Base-by-base conservation (phyloP, 2,329 filamentous ascomycete genomes). In the Penicillium sp. region DNA sequence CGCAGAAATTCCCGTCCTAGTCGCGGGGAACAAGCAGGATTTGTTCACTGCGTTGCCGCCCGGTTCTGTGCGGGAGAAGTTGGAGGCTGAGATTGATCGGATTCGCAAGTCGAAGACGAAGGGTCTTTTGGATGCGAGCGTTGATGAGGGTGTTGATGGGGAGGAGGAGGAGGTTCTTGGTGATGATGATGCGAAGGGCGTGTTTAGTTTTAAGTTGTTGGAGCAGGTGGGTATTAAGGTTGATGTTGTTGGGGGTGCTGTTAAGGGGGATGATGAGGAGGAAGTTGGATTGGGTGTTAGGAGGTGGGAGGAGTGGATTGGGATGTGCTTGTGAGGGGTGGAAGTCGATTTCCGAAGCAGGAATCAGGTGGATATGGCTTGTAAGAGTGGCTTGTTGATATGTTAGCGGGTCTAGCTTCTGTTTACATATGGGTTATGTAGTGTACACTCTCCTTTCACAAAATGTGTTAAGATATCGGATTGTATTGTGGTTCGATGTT, bases 1-100 rank as follows among this genome's bases (percentile, higher is more conserved):
- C 0, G 75, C 79, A 19, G 80, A 83, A 19, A 81, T 94, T 8
- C 87, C 90, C 0, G 82, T 99, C 7, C 81, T 99, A 31, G 79
- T 99, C 29, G 92, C 92, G 1, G 92, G 92, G 50, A 99, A 97
- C 76, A 99, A 99, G 81, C 83, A 92, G 70, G 94, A 99, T 72
- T 81, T 99, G 1, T 99, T 99, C 71, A 97, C 94, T 0, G 91
- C 93, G 7, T 77, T 97, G 48, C 94, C 94, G 0, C 84, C 90
- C 0, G 82, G 83, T 5, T 79, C 95, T 28, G 90, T 97, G 55
- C 88, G 85, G 72, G 81, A 81, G 49, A 85, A 83, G 60, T 79
- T 99, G 13, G 92, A 97, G 76, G 79, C 82, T 11, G 93, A 97
- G 72, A 85, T 97, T 56, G 85, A 87, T 23, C 85, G 88, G 46